These are phyloP conservation scores for Colletotrichum chrysophilum DNA, from an alignment of 2,329 filamentous ascomycete genomes.

Conservation along the genomic window DNA sequence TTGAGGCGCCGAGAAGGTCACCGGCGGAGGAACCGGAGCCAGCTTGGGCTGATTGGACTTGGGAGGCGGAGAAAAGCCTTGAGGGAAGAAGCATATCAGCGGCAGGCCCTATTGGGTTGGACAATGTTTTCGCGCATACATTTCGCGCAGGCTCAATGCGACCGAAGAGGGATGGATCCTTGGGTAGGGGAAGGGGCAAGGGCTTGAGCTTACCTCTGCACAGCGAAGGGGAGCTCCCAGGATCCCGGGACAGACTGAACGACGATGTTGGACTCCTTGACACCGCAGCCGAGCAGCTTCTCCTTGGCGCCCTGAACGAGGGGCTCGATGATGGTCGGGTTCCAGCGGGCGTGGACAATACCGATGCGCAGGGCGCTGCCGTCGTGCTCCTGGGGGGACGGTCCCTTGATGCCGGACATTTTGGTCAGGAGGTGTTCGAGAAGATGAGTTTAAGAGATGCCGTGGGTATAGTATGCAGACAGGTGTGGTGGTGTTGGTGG, in stretches of 20 bases:
- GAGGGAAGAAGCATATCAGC: not conserved
- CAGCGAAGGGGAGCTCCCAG: slow-evolving; percentile 92
- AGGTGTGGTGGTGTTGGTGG: not conserved
- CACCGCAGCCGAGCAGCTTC: slow-evolving; percentile 78
- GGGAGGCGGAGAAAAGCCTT: slow-evolving; percentile 84
- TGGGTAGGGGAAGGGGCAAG: slow-evolving; percentile 3
- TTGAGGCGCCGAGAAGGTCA: slow-evolving; percentile 74
- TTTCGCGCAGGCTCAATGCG: not conserved
- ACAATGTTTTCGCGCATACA: not conserved
- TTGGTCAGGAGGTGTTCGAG: slow-evolving; percentile 5
- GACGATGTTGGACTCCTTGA: slow-evolving; percentile 87
- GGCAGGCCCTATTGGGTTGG: not conserved
- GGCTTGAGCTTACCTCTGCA: slow-evolving; percentile 69
- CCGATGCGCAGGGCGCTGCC: slow-evolving; percentile 83
- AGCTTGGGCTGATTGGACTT: slow-evolving; percentile 76
- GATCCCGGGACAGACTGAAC: slow-evolving; percentile 89
- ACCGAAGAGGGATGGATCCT: not conserved
- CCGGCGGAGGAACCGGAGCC: slow-evolving; percentile 69
- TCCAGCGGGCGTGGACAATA: slow-evolving; percentile 97
- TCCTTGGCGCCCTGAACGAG: slow-evolving; percentile 82
- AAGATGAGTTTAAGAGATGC: not conserved
- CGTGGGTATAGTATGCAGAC: not conserved
- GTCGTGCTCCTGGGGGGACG: slow-evolving; percentile 63
- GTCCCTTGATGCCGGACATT: slow-evolving; percentile 60
- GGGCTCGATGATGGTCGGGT: slow-evolving; percentile 83